Evolutionary conservation across 2,329 filamentous ascomycete genomes (phyloP).

Genomic region (Gliomastix tumulicola): DNA sequence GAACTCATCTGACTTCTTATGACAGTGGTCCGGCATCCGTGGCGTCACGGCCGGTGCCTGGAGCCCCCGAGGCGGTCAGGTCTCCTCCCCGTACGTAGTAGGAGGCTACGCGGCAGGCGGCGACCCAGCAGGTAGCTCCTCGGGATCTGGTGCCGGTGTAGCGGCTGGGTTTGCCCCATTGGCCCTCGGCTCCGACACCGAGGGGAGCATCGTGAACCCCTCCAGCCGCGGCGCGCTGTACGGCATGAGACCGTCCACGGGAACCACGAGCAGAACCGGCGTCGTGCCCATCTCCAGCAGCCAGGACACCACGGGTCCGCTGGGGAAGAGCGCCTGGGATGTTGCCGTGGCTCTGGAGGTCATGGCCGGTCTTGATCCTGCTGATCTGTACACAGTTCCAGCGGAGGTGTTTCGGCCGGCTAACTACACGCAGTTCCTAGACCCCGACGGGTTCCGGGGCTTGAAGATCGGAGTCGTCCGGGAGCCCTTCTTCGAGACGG

Average conservation of each 20-base stretch:
- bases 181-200: conserved; percentile 60
- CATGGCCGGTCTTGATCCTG: background rate
- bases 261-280: conserved; percentile 57
- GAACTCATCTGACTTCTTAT: background rate
- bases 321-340: conserved; percentile 64
- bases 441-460: background rate
- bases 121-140: conserved; percentile 63
- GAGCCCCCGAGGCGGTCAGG: conserved; percentile 52
- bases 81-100: conserved; percentile 48
- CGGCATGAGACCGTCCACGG: conserved; percentile 71
- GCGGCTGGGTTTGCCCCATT: conserved; percentile 56
- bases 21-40: conserved; percentile 62
- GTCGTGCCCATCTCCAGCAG: conserved; percentile 61
- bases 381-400: background rate
- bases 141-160: conserved; percentile 59
- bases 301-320: conserved; percentile 62
- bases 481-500: background rate
- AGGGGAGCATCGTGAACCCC: conserved; percentile 66
- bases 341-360: conserved; percentile 22
- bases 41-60: background rate
- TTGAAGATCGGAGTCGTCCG: background rate
- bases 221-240: conserved; percentile 63
- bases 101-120: conserved; percentile 46
- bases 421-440: background rate
- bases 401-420: background rate